phyloP scores from a whole-genome alignment of 1,284 basidiomycete species.

The Puccinia novopanici region DNA sequence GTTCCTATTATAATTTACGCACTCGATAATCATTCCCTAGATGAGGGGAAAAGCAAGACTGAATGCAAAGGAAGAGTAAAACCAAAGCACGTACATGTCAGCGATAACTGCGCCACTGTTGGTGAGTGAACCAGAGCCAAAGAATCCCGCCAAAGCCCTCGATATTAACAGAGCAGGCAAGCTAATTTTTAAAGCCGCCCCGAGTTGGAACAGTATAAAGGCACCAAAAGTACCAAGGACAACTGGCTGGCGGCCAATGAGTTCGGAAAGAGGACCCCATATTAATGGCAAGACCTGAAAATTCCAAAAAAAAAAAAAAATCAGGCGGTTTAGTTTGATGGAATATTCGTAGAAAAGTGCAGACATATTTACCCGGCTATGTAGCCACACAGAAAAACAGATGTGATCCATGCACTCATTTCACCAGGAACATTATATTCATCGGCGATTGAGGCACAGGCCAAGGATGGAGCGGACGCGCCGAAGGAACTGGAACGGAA shows the following conservation, averaged over 20 bases:
- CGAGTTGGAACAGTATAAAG: constrained; percentile 68
- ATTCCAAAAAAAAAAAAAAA: background rate
- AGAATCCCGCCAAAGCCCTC: constrained; percentile 71
- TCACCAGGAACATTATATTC: constrained; percentile 11
- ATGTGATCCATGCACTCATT: constrained; percentile 26
- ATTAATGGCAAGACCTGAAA: background rate
- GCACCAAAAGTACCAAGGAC: constrained; percentile 64
- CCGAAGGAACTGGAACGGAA: constrained; percentile 26
- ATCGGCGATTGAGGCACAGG: constrained; percentile 9
- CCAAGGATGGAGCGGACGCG: constrained; percentile 46
- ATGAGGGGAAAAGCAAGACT: background rate
- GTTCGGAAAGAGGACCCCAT: constrained; percentile 66
- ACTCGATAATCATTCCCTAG: background rate
- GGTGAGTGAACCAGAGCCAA: constrained; percentile 69
- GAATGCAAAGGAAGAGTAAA: background rate
- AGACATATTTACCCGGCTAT: constrained; percentile 28
- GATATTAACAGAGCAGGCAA: constrained; percentile 68
- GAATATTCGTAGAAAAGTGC: background rate
- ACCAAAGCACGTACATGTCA: constrained; percentile 61
- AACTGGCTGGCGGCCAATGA: constrained; percentile 67
- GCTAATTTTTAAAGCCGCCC: constrained; percentile 69
- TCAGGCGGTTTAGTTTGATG: background rate
- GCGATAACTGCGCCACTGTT: constrained; percentile 69
- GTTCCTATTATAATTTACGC: too few species aligned
- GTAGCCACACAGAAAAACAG: constrained; percentile 43